Evolutionary conservation across 2,329 filamentous ascomycete species (phyloP), one percentile per base, ranked within the genome.

Genomic region (Pochonia chlamydosporia): DNA sequence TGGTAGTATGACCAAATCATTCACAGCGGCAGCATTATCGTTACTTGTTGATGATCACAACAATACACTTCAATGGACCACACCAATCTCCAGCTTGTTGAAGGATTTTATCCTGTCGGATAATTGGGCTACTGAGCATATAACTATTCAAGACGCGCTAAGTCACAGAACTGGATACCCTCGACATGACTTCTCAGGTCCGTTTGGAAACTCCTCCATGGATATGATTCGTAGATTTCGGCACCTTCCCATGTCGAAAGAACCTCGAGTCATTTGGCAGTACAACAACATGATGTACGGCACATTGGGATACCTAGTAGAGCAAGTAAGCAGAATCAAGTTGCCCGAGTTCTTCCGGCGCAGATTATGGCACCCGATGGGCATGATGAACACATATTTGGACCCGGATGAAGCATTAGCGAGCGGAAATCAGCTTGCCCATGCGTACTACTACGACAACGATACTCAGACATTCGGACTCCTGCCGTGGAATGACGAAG

Each of bases 1-100:
- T 9, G 77, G 72, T 5, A 78, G 74, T 52, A 77, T 69, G 16
- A 78, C 75, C 30, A 81, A 80, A 54, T 72, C 74, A 1, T 68
- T 76, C 47, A 76, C 72, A 1, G 70, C 75, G 4, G 74, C 74
- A 1, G 66, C 67, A 0, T 52, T 79, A 5, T 69, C 72, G 1
- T 56, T 76, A 2, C 63, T 79, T 3, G 61, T 79, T 2, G 68
- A 72, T 24, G 63, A 72, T 9, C 61, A 70, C 10, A 60, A 65
- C 14, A 63, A 67, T 10, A 63, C 71, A 40, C 58, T 76, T 2
- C 57, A 66, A 43, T 79, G 73, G 72, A 57, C 63, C 2, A 69
- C 72, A 0, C 66, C 67, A 1, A 63, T 79, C 25, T 68, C 64
- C 1, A 53, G 55, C 16, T 53, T 78, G 1, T 61, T 78, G 1